A percentile compares a stretch with the other conserved stretches of the same genome.
These are phyloP conservation scores for Geotrichum aggregatum DNA, from an alignment of 1,139 yeast species.

Conservation along the genomic window DNA sequence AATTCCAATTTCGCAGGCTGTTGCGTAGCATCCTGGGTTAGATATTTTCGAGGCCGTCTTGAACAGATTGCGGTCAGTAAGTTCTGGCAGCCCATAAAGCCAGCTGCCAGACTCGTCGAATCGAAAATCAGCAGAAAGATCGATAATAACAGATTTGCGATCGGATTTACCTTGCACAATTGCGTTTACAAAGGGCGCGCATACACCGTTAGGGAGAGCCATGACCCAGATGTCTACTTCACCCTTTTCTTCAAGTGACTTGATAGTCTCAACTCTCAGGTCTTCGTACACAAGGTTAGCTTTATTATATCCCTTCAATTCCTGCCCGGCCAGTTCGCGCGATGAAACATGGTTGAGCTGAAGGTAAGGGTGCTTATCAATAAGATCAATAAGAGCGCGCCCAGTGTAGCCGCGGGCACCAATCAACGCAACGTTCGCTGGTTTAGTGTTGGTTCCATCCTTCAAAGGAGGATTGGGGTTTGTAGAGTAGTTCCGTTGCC, in stretches of 20 bases:
- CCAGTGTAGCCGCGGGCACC: conserved; percentile 99
- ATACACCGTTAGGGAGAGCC: conserved; percentile 98
- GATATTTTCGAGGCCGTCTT: conserved; percentile 78
- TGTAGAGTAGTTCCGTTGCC: conserved; percentile 21
- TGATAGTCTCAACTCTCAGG: conserved; percentile 80
- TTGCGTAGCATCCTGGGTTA: conserved; percentile 97
- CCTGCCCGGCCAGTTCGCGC: conserved; percentile 85
- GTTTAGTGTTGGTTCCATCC: conserved; percentile 56
- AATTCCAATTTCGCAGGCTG: conserved; percentile 91
- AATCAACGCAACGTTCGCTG: conserved; percentile 77
- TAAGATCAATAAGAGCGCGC: conserved; percentile 79
- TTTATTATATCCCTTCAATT: conserved; percentile 81
- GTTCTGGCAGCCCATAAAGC: conserved; percentile 88
- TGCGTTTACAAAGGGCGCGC: conserved; percentile 93
- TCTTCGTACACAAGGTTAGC: conserved; percentile 74
- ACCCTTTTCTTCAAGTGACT: conserved; percentile 64
- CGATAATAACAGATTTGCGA: conserved; percentile 71
- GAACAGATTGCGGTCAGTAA: conserved; percentile 58
- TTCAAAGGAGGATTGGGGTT: conserved; percentile 71
- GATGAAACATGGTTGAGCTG: conserved; percentile 92
- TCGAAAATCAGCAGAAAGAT: conserved; percentile 91
- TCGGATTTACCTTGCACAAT: conserved; percentile 56
- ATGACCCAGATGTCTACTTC: conserved; percentile 95
- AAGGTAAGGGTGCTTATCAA: conserved; percentile 79
- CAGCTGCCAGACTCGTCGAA: conserved; percentile 83